These are phyloP conservation scores for Eimeria zaria DNA, from an alignment of 169 alveolate species.

Conservation along the genomic window DNA sequence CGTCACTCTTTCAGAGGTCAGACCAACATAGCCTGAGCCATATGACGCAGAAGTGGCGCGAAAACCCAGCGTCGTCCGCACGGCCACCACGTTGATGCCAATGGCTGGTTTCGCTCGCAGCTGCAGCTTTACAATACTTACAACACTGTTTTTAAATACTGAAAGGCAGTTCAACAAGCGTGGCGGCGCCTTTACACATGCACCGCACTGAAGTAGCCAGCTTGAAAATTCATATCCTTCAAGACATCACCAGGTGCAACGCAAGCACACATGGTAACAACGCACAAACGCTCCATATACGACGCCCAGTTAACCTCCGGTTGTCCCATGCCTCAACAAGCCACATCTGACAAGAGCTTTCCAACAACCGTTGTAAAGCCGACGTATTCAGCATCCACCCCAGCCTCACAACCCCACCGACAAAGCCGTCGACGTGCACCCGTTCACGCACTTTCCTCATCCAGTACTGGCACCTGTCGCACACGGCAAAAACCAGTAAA, in stretches of 20 bases:
- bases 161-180: background rate
- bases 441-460: background rate
- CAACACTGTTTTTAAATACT: background rate
- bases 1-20: background rate
- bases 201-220: background rate
- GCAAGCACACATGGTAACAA: background rate
- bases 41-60: background rate
- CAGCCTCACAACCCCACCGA: background rate
- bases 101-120: background rate
- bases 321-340: background rate
- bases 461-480: background rate
- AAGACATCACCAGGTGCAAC: background rate
- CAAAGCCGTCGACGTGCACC: background rate
- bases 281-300: background rate
- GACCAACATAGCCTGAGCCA: background rate
- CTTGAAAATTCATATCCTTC: background rate
- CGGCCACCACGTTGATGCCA: background rate
- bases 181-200: background rate
- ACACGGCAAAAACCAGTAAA: background rate
- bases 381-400: background rate
- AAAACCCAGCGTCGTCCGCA: background rate
- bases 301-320: background rate
- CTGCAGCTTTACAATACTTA: background rate
- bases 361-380: background rate
- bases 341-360: background rate